Conservation (phyloP, 2,329 filamentous ascomycete species). For the Graphiopsis chlorocephala region DNA sequence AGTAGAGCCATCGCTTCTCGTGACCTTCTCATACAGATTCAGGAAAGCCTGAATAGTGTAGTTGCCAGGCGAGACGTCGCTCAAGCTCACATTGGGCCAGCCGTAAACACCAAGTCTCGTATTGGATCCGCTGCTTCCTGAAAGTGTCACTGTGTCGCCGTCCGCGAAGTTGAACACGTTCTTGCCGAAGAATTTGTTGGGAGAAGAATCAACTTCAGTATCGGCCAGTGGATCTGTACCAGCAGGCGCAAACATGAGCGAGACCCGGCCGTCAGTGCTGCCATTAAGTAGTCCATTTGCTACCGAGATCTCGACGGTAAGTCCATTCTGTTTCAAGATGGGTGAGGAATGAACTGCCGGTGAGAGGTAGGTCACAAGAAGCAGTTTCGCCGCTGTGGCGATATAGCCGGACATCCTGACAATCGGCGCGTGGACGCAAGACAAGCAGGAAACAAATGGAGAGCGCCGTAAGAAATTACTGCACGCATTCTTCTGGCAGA, state of each 20-base stretch:
- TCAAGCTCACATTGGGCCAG: conserved; percentile 34
- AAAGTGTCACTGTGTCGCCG: conserved; percentile 25
- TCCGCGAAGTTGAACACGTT: conserved; percentile 34
- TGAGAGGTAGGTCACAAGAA: neutral
- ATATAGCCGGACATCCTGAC: neutral
- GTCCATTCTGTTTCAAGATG: neutral
- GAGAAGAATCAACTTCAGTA: conserved; percentile 36
- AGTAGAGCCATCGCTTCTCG: conserved; percentile 37
- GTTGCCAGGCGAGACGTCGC: conserved; percentile 31
- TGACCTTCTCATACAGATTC: conserved; percentile 36
- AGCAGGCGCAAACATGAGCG: conserved; percentile 36
- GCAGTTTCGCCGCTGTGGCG: neutral
- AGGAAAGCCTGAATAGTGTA: conserved; percentile 39
- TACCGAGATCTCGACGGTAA: conserved; percentile 30
- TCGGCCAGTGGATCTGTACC: conserved; percentile 37
- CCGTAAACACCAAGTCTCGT: conserved; percentile 34
- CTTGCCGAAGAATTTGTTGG: conserved; percentile 38
- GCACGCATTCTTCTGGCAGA: neutral
- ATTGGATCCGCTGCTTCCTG: conserved; percentile 29
- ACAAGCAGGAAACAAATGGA: neutral
- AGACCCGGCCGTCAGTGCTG: conserved; percentile 33
- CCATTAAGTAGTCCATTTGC: conserved; percentile 29
- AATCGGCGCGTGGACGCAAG: neutral
- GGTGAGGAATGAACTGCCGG: neutral
- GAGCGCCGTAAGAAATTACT: neutral